Percentiles rank a stretch among this genome's conserved stretches.
Evolutionary conservation across 176 grass and related monocot genomes (phyloP).

Genomic region (Zizania latifolia): DNA sequence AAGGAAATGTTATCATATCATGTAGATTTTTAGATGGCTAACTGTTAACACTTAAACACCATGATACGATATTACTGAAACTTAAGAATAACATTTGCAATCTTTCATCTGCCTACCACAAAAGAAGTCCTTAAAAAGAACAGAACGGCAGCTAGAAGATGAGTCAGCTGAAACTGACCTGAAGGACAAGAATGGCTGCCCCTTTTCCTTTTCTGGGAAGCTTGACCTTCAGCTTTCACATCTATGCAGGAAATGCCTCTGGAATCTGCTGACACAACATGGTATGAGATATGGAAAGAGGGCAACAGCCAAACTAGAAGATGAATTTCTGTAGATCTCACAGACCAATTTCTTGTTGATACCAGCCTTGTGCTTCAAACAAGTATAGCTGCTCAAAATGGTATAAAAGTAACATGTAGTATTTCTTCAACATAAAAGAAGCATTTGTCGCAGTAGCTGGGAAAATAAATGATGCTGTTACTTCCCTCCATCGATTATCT

Average conservation of each 20-base stretch:
- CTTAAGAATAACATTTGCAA: neutral
- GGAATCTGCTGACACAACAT: conserved; percentile 27
- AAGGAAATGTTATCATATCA: conserved; percentile 6
- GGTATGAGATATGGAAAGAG: neutral
- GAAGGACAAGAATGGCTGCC: conserved; percentile 22
- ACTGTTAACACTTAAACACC: conserved; percentile 12
- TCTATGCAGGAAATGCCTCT: conserved; percentile 23
- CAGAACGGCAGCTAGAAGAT: neutral
- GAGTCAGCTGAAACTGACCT: conserved; percentile 26
- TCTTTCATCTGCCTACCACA: neutral
- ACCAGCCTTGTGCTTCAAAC: conserved; percentile 55
- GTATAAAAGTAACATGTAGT: conserved; percentile 72
- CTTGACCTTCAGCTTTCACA: conserved; percentile 45
- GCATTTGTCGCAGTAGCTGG: conserved; percentile 84
- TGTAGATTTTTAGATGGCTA: neutral
- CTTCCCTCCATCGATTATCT: conserved; percentile 88
- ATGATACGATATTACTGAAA: conserved; percentile 10
- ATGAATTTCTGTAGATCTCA: conserved; percentile 20
- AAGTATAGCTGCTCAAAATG: conserved; percentile 92
- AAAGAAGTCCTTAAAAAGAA: neutral
- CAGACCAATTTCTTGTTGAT: conserved; percentile 42
- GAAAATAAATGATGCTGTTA: conserved; percentile 79
- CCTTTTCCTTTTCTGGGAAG: conserved; percentile 52
- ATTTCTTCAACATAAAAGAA: conserved; percentile 89
- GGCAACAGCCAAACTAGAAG: neutral